A percentile compares a stretch with the other conserved stretches of the same genome.
phyloP scores from a whole-genome alignment of 176 grass and related monocot species.

The Calamus simplicifolius region DNA sequence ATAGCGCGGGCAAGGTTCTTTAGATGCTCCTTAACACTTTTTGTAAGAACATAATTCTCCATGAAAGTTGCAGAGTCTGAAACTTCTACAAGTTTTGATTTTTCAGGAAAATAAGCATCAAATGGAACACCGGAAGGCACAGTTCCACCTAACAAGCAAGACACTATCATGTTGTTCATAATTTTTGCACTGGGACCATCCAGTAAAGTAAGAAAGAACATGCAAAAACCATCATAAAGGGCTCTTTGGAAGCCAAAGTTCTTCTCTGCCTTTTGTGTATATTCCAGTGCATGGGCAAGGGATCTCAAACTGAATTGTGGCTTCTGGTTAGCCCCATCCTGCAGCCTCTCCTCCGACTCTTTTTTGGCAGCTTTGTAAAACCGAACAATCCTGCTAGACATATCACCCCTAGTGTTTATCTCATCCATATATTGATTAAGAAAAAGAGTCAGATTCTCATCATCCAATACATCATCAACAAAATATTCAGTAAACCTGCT shows the following conservation, averaged over 20 bases:
- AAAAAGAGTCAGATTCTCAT: conserved; percentile 77
- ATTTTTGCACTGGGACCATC: conserved; percentile 78
- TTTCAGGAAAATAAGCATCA: conserved; percentile 43
- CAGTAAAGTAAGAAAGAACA: conserved; percentile 96
- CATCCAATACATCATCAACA: conserved; percentile 88
- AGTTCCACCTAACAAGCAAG: conserved; percentile 40
- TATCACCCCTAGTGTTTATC: conserved; percentile 26
- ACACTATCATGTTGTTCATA: conserved; percentile 58
- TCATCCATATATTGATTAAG: conserved; percentile 73
- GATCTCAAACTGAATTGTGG: conserved; percentile 95
- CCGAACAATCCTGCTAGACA: conserved; percentile 47
- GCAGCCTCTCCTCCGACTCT: conserved; percentile 70
- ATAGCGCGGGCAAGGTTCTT: conserved; percentile 78
- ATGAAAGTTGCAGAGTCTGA: conserved; percentile 35
- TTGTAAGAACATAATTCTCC: conserved; percentile 59
- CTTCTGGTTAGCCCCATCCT: conserved; percentile 93
- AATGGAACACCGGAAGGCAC: conserved; percentile 46
- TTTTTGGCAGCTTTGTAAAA: conserved; percentile 87
- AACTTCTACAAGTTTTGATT: conserved; percentile 18
- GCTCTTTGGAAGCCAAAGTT: conserved; percentile 70
- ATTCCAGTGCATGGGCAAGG: conserved; percentile 71
- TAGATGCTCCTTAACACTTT: conserved; percentile 74
- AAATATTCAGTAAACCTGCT: conserved; percentile 94
- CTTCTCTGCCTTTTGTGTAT: conserved; percentile 49
- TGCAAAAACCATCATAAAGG: conserved; percentile 95